Evolutionary conservation across 2,329 filamentous ascomycete genomes (phyloP).

Genomic region (Septoria linicola): DNA sequence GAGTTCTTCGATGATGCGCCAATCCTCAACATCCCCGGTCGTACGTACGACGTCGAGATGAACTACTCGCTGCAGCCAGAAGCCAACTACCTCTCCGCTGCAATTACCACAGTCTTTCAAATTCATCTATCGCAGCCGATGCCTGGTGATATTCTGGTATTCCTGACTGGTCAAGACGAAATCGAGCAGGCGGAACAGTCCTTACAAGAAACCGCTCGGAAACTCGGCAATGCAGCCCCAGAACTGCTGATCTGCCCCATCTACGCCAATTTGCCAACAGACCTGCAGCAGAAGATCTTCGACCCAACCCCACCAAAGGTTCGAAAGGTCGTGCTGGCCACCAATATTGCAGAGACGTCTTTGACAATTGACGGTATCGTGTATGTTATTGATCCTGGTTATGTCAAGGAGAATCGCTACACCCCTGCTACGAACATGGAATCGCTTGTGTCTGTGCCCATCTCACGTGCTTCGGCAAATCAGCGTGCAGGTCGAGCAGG

Average conservation of each 20-base stretch:
- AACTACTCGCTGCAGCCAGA: slow-evolving; percentile 89
- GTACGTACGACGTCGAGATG: slow-evolving; percentile 84
- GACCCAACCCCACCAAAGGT: slow-evolving; percentile 83
- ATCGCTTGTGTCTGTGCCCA: slow-evolving; percentile 84
- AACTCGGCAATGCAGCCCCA: slow-evolving; percentile 78
- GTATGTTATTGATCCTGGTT: slow-evolving; percentile 93
- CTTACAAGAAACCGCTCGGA: slow-evolving; percentile 79
- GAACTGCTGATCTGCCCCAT: slow-evolving; percentile 91
- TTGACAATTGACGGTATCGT: slow-evolving; percentile 95
- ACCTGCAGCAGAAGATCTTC: slow-evolving; percentile 90
- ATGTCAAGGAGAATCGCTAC: slow-evolving; percentile 93
- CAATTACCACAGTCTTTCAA: slow-evolving; percentile 90
- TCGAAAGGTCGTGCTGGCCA: slow-evolving; percentile 88
- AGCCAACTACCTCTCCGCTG: slow-evolving; percentile 87
- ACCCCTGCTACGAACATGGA: slow-evolving; percentile 92
- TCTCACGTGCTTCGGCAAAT: slow-evolving; percentile 86
- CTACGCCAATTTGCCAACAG: slow-evolving; percentile 88
- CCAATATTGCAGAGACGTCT: slow-evolving; percentile 95
- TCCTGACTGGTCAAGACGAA: slow-evolving; percentile 93
- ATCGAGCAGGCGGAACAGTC: slow-evolving; percentile 86
- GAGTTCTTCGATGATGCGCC: slow-evolving; percentile 89
- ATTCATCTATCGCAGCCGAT: slow-evolving; percentile 83
- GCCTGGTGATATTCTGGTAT: slow-evolving; percentile 84
- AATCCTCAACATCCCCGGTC: slow-evolving; percentile 91
- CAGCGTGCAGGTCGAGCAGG: slow-evolving; percentile 91